Evolutionary conservation across 768 basidiomycete genomes (phyloP), one percentile per base, ranked within the genome.

Genomic region (Zangia roseola): DNA sequence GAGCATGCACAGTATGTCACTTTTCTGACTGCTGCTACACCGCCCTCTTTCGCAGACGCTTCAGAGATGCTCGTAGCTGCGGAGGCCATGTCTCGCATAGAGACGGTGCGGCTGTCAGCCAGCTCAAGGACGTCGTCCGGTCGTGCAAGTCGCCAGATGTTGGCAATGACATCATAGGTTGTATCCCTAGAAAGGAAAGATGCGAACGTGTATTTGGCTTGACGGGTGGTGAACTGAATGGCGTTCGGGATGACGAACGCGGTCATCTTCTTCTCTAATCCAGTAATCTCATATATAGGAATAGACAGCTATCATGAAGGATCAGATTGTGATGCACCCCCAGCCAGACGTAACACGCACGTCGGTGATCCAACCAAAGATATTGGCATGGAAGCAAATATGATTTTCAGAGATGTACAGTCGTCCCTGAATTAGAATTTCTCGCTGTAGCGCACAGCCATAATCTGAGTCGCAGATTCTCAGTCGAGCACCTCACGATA

Each of bases 371-470:
- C 95, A 98, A 36, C 97, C 95, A 69, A 98, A 95, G 37, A 98
- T 97, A 64, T 98, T 98, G 36, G 97, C 95, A 59, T 99, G 91
- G 75, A 98, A 99, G 72, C 93, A 98, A n/a, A 97, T 81, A 63
- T 97, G 94, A 70, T 98, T 97, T 71, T 99, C 95, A 7, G 97
- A 98, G 20, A 98, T 91, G 69, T 97, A 97, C 48, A 99, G 66
- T 10, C 97, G 78, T 5, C 97, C 97, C 76, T 98, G 97, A 36
- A 98, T 88, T 25, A 97, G 76, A 57, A 98, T 98, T 67, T 98
- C 97, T 35, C 94, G 82, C 69, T 97, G 94, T 12, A 98, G 70
- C 0, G 97, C 97, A 62, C 97, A 99, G 6, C 97, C 97, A 58
- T 98, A 99, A 69, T 99, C 97, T 98, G 53, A 9, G 34, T 25